phyloP scores from a whole-genome alignment of 768 basidiomycete genomes.

The Tylopilus balloui region DNA sequence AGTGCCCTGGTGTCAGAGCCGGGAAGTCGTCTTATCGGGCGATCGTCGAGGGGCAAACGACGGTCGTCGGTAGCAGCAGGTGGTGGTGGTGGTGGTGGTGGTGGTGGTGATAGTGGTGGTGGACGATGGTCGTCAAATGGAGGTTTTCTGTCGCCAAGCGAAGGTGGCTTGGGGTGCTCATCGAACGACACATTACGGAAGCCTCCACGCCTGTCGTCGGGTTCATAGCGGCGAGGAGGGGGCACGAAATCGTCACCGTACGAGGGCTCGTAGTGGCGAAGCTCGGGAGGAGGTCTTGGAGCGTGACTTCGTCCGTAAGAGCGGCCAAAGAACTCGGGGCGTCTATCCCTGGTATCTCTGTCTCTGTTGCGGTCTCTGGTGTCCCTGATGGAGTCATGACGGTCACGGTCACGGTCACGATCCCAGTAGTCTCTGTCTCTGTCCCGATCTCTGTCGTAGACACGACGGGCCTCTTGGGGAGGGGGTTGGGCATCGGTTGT shows the following conservation, averaged over 20 bases:
- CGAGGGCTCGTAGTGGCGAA: slow-evolving; percentile 46
- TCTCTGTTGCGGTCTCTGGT: slow-evolving; percentile 31
- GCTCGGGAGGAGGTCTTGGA: slow-evolving; percentile 43
- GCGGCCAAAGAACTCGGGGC: slow-evolving; percentile 36
- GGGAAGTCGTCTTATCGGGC: slow-evolving; percentile 29
- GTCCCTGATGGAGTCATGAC: slow-evolving; percentile 17
- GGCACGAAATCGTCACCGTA: slow-evolving; percentile 33
- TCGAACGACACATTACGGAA: slow-evolving; percentile 19
- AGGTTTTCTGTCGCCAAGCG: slow-evolving; percentile 31
- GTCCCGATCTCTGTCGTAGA: slow-evolving; percentile 34
- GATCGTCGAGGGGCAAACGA: slow-evolving; percentile 30
- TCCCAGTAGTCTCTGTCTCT: slow-evolving; percentile 28
- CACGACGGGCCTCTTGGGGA: slow-evolving; percentile 29
- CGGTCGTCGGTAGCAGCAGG: slow-evolving; percentile 19
- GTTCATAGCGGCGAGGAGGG: slow-evolving; percentile 33
- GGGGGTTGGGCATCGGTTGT: slow-evolving; percentile 13
- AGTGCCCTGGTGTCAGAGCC: slow-evolving; percentile 13
- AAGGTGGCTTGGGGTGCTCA: slow-evolving; percentile 24
- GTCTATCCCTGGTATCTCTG: slow-evolving; percentile 32
- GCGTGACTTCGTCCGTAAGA: slow-evolving; percentile 38
- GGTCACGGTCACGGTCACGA: slow-evolving; percentile 36
- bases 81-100: slow-evolving; percentile 4
- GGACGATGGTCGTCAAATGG: slow-evolving; percentile 28
- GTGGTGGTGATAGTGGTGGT: background rate
- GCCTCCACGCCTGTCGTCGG: slow-evolving; percentile 27